Evolutionary conservation across 108 stramenopile species (phyloP), one percentile per base, ranked within the genome.

Genomic region (Fistulifera solaris): DNA sequence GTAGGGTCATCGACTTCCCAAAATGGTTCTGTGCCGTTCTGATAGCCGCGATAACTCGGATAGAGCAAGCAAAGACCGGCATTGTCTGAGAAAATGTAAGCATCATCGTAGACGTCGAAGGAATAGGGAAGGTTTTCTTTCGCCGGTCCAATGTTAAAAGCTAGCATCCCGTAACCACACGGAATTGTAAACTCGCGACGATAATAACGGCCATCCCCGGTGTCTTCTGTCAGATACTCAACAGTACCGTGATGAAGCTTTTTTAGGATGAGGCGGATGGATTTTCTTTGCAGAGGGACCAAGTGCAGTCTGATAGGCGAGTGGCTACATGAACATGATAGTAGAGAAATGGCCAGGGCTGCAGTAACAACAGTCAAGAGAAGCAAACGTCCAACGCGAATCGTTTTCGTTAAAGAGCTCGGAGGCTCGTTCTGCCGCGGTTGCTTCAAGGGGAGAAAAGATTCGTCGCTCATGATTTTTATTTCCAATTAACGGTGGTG

Each of bases 101-200:
- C 68, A 46, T 70, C 68, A 19, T 57, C 52, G 57, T 70, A 70
- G 3, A 70, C 17, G 28, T 70, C 62, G 28, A 62, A 70, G 0
- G 16, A 5, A 35, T 63, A 70, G 0, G 68, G 68, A 19, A 56
- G 17, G 2, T 59, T 18, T 17, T 63, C 56, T 25, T 28, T 18
- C 3, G 62, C 62, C 12, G 61, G 62, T 2, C 68, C 68, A 27
- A 70, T 44, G 25, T 56, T 70, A 38, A 70, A 70, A 16, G 62
- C 52, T 7, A 70, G 46, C 25, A 70, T 63, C 17, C 68, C 68
- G 49, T 63, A 63, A 16, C 61, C 62, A 35, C 68, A 70, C 1
- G 68, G 68, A 6, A 61, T 61, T 28, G 50, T 58, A 23, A 70
- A 56, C 18, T 70, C 68, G 12, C 68, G 63, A 14, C 50, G 18